Conservation (phyloP, 2,329 filamentous ascomycete species). For the Aaosphaeria pasadenensis region DNA sequence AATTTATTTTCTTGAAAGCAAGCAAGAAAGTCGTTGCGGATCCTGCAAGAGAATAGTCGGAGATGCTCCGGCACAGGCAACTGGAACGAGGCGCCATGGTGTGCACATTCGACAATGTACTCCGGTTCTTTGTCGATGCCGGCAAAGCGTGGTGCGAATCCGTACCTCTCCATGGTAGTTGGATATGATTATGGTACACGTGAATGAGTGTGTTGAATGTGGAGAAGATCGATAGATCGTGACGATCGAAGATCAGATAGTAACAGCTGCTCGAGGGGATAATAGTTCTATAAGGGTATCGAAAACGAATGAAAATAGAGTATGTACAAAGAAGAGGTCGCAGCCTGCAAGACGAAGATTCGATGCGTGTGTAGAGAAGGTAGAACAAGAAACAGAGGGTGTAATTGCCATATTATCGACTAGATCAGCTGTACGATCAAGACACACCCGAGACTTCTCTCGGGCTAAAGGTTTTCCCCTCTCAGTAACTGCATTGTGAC, state of each 20-base stretch:
- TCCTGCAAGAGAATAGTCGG: constrained; percentile 7
- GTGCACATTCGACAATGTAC: constrained; percentile 7
- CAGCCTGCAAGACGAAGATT: not conserved
- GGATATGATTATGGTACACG: not conserved
- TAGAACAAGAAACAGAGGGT: no score
- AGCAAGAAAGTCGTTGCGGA: constrained; percentile 9
- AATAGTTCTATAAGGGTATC: not conserved
- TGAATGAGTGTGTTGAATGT: not conserved
- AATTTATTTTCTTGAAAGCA: constrained; percentile 4
- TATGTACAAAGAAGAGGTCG: constrained; percentile 1
- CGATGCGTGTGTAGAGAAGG: not conserved
- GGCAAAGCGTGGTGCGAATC: constrained; percentile 6
- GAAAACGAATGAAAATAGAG: not conserved
- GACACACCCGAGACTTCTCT: no score
- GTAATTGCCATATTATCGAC: no score
- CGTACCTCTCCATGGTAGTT: constrained; percentile 4
- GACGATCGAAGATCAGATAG: no score
- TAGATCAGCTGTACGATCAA: no score
- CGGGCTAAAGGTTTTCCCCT: no score
- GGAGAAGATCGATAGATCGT: no score
- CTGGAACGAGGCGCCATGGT: constrained; percentile 1
- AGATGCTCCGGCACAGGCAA: constrained; percentile 6
- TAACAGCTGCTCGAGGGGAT: no score
- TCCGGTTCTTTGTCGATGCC: constrained; percentile 7
- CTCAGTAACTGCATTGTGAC: no score